Base-by-base conservation (phyloP, 306 rosid species). In the Trifolium pratense region DNA sequence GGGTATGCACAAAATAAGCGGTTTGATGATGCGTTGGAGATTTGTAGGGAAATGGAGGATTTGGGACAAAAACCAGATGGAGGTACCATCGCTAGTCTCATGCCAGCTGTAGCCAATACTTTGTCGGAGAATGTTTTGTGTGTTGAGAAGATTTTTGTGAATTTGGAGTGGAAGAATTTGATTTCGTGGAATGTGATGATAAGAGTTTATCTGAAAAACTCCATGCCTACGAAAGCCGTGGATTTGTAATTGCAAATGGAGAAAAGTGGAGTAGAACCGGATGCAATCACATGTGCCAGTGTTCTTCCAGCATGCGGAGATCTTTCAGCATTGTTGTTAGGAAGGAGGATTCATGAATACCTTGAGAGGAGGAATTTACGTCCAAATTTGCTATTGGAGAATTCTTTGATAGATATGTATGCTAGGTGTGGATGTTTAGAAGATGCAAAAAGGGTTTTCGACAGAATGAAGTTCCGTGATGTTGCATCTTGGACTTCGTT, bases 141-240 rank as follows among this genome's bases (percentile, higher is more conserved):
- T 74, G 85, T 89, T 40, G 53, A 70, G 79, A 72, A 77, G 31
- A 84, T 84, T 75, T 89, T 91, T 65, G 29, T 58, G 72, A 81
- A 78, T 60, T 69, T 85, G 84, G 87, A 67, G 71, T 77, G 80
- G 31, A 91, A 70, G 80, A 84, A 77, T 70, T 75, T 87, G 86
- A 76, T 91, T 39, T 89, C 97, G 0, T 91, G 95, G 95, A 91
- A 91, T 84, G 92, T 89, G 79, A 91, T 87, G 92, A 78, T 91
- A 66, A 83, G 86, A 40, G 82, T 86, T 39, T 84, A 79, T 77
- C 85, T 87, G 39, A 91, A 87, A 78, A 91, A 91, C 20, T 87
- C 89, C 43, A 78, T 87, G 91, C 87, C 91, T 12, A 56, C 15
- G 26, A 76, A 87, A 77, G 89, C 95, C 5, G 80, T 87, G 9